Percentiles rank a stretch among this genome's conserved stretches.
phyloP scores from a whole-genome alignment of 2,329 filamentous ascomycete species.

The Decorospora gaudefroyi region DNA sequence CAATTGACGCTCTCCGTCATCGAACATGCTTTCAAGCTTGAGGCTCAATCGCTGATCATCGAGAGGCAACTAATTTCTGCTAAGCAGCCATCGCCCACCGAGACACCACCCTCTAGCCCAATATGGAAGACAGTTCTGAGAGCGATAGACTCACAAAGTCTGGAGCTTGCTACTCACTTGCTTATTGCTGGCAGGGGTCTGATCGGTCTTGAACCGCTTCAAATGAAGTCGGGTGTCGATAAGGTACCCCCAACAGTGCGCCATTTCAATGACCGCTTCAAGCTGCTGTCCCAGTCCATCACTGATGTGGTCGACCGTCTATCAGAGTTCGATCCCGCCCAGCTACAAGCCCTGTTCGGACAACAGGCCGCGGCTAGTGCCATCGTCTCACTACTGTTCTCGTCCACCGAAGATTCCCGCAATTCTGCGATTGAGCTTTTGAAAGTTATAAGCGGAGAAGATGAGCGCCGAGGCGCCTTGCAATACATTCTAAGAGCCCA shows the following conservation, averaged over 20 bases:
- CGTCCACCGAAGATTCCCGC: slow-evolving; percentile 76
- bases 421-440: slow-evolving; percentile 80
- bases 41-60: slow-evolving; percentile 70
- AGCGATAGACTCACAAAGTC: slow-evolving; percentile 66
- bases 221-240: slow-evolving; percentile 43
- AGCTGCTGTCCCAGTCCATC: slow-evolving; percentile 64
- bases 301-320: slow-evolving; percentile 77
- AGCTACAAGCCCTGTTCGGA: slow-evolving; percentile 71
- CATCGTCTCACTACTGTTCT: slow-evolving; percentile 78
- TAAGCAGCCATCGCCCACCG: slow-evolving; percentile 65
- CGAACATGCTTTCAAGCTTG: slow-evolving; percentile 67
- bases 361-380: slow-evolving; percentile 71
- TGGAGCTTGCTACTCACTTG: slow-evolving; percentile 75
- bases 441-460: slow-evolving; percentile 77
- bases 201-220: slow-evolving; percentile 74
- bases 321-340: slow-evolving; percentile 71
- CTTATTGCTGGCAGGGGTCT: slow-evolving; percentile 71
- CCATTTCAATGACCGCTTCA: slow-evolving; percentile 78
- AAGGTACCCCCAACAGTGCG: slow-evolving; percentile 60
- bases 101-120: slow-evolving; percentile 68
- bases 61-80: slow-evolving; percentile 70
- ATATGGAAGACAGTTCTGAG: slow-evolving; percentile 79
- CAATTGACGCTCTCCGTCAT: slow-evolving; percentile 67
- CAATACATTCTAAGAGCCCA: slow-evolving; percentile 63
- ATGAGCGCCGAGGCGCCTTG: slow-evolving; percentile 63